Conservation (phyloP, 768 basidiomycete genomes). For the Botryobasidium botryosum region DNA sequence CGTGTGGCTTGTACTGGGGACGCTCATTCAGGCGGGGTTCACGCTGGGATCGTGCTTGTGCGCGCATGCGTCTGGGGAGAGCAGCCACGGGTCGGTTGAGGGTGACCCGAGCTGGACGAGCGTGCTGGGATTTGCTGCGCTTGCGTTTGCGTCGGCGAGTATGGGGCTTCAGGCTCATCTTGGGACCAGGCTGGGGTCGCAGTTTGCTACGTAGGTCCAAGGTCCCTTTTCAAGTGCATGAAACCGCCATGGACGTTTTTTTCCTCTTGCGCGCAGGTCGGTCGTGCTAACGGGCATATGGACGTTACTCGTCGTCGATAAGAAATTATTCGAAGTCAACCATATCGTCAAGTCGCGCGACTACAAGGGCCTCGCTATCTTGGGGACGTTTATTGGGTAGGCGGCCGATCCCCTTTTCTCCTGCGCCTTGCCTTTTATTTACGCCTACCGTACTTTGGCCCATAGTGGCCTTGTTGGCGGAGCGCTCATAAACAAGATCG, state of each 20-base stretch:
- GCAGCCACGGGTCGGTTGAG: slow-evolving; percentile 3
- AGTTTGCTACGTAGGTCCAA: neutral
- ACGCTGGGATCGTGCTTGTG: slow-evolving; percentile 2
- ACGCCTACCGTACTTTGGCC: too few relatives aligned
- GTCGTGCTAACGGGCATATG: slow-evolving; percentile 10
- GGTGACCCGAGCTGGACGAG: slow-evolving; percentile 7
- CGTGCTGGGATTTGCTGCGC: slow-evolving; percentile 4
- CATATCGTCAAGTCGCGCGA: slow-evolving; percentile 3
- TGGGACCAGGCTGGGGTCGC: slow-evolving; percentile 4
- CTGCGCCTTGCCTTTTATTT: too few relatives aligned
- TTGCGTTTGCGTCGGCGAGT: slow-evolving; percentile 8
- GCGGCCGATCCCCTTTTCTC: too few relatives aligned
- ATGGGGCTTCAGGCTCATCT: slow-evolving; percentile 7
- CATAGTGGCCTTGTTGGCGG: neutral
- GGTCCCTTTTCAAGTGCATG: neutral
- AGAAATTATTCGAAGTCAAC: slow-evolving; percentile 2
- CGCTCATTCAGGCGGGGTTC: slow-evolving; percentile 4
- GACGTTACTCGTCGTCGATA: slow-evolving; percentile 8
- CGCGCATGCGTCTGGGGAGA: slow-evolving; percentile 1
- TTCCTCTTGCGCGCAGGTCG: neutral
- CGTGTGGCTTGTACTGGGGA: slow-evolving; percentile 2
- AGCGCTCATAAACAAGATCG: neutral
- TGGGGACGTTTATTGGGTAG: neutral
- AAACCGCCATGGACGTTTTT: neutral
- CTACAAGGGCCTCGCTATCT: slow-evolving; percentile 4